These are phyloP conservation scores for Penicillium daleae DNA, from an alignment of 495 filamentous ascomycete species.

Conservation along the genomic window DNA sequence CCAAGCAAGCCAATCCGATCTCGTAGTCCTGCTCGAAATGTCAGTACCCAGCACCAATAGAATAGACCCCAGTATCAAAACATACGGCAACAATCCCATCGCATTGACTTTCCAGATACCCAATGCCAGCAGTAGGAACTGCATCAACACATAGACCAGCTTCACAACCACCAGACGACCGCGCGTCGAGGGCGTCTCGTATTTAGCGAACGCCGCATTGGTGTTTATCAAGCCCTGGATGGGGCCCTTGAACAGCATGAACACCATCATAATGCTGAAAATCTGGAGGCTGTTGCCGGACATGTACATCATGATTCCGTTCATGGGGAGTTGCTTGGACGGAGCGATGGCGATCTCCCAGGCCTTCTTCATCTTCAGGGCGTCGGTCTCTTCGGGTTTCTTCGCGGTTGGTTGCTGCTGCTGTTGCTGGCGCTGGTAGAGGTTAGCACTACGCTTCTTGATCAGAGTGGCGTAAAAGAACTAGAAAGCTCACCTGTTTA, in stretches of 20 bases:
- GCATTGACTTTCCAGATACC: constrained; percentile 96
- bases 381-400: constrained; percentile 80
- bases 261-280: constrained; percentile 99
- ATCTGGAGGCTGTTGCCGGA: constrained; percentile 98
- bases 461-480: too few species aligned
- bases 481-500: constrained; percentile 44
- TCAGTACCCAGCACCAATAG: constrained; percentile 21
- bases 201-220: constrained; percentile 79
- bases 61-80: constrained; percentile 21
- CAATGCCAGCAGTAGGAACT: constrained; percentile 77
- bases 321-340: constrained; percentile 95
- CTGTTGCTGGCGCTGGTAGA: constrained; percentile 36
- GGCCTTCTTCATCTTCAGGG: constrained; percentile 94
- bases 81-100: constrained; percentile 94
- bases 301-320: constrained; percentile 99
- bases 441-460: constrained; percentile 26
- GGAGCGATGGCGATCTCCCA: constrained; percentile 97
- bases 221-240: constrained; percentile 80
- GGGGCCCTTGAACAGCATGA: constrained; percentile 97
- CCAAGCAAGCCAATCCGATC: constrained; percentile 96
- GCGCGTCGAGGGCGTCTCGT: constrained; percentile 82
- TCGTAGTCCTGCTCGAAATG: constrained; percentile 67
- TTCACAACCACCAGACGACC: constrained; percentile 77
- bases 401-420: constrained; percentile 41
- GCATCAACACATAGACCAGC: constrained; percentile 82